Evolutionary conservation across 2,329 filamentous ascomycete species (phyloP).

Genomic region (Penicillium sp.): DNA sequence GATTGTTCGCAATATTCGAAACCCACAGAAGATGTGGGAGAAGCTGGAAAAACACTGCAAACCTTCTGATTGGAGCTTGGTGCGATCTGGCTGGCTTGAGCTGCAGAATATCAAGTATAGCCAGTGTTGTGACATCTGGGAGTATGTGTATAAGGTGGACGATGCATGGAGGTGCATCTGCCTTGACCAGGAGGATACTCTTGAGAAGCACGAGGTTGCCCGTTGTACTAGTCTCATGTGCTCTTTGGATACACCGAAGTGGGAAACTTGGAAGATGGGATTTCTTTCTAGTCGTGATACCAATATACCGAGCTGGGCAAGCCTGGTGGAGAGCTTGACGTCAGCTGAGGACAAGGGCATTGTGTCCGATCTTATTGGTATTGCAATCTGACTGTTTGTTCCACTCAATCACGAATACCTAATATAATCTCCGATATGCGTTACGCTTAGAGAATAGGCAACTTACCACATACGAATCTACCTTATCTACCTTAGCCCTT

Average conservation of each 20-base stretch:
- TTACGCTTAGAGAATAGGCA: no score
- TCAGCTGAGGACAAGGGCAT: background rate
- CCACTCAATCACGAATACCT: no score
- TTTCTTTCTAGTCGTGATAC: background rate
- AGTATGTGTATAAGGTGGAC: conserved; percentile 2
- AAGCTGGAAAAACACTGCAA: conserved; percentile 5
- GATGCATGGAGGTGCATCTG: conserved; percentile 6
- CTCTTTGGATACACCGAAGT: conserved; percentile 1
- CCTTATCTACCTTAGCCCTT: no score
- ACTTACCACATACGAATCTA: no score
- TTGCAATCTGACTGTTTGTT: background rate
- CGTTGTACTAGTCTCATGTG: conserved; percentile 1
- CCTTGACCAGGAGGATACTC: background rate
- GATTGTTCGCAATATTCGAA: conserved; percentile 1
- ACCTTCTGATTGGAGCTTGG: background rate
- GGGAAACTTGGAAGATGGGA: conserved; percentile 5
- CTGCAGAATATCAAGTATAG: conserved; percentile 3
- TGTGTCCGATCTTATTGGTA: background rate
- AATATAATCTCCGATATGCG: no score
- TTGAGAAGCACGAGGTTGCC: conserved; percentile 1
- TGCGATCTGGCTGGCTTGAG: conserved; percentile 1
- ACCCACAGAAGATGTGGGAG: conserved; percentile 2
- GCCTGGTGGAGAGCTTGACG: background rate
- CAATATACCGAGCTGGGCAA: background rate
- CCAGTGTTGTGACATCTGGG: background rate